A percentile compares a stretch with the other conserved stretches of the same genome.
Evolutionary conservation across 139 green algal genomes (phyloP).

Genomic region (Pleodorina starrii): DNA sequence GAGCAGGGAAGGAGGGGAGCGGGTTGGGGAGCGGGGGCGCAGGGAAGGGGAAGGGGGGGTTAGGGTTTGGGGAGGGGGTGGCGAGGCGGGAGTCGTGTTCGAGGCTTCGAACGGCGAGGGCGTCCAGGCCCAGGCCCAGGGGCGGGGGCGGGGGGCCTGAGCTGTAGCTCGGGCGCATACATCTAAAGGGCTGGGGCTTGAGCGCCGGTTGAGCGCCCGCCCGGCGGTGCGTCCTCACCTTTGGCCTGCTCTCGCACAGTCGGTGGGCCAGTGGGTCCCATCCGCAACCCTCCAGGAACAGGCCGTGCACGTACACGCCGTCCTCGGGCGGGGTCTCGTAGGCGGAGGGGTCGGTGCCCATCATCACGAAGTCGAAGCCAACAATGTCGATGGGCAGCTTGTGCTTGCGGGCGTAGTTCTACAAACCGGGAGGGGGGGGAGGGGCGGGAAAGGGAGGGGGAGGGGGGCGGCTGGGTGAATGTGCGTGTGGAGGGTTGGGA

Average conservation of each 20-base stretch:
- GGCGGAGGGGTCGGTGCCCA: conserved; percentile 71
- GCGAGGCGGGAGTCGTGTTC: too few species aligned
- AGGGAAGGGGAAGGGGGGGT: too few species aligned
- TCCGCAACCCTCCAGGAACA: conserved; percentile 81
- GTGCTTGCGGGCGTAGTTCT: conserved; percentile 72
- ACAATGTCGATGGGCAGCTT: conserved; percentile 85
- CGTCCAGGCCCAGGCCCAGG: too few species aligned
- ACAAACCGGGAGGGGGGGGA: background rate
- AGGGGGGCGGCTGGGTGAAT: too few species aligned
- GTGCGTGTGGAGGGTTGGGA: too few species aligned
- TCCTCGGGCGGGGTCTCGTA: conserved; percentile 71
- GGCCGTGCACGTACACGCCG: conserved; percentile 80
- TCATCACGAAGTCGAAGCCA: conserved; percentile 83
- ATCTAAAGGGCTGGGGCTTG: too few species aligned
- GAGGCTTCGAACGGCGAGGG: too few species aligned
- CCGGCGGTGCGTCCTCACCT: too few species aligned
- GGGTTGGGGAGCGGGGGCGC: background rate
- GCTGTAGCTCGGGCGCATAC: too few species aligned
- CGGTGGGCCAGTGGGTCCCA: conserved; percentile 69
- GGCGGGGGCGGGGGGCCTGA: too few species aligned
- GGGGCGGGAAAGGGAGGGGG: background rate
- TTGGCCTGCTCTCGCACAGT: conserved; percentile 74
- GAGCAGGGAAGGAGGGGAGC: background rate
- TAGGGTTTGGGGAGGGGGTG: too few species aligned
- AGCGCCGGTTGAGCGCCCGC: too few species aligned